phyloP scores from a whole-genome alignment of 2,329 filamentous ascomycete species.

The Ascocoryne sarcoides region DNA sequence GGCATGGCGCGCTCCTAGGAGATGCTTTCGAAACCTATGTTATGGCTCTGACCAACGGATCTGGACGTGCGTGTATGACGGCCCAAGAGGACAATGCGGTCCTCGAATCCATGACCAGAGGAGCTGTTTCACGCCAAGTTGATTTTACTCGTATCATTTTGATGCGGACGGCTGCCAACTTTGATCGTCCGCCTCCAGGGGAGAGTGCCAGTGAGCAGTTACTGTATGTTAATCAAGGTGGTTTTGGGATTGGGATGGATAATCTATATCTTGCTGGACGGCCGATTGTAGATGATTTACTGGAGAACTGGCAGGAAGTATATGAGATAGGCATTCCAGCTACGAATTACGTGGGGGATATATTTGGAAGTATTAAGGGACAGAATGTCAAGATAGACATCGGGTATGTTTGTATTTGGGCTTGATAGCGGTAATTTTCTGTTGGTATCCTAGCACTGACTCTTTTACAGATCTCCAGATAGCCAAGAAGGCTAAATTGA shows the following conservation, averaged over 20 bases:
- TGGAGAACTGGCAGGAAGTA: constrained; percentile 48
- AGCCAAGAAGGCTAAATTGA: no score
- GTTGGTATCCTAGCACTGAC: no score
- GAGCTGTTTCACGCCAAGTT: constrained; percentile 43
- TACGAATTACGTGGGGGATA: constrained; percentile 59
- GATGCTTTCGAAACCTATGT: constrained; percentile 56
- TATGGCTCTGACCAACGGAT: constrained; percentile 1
- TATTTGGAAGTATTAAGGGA: no score
- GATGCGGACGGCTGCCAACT: constrained; percentile 58
- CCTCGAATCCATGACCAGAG: constrained; percentile 53
- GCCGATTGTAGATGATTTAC: constrained; percentile 51
- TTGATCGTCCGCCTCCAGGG: constrained; percentile 42
- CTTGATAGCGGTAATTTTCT: no score
- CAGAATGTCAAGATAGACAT: no score
- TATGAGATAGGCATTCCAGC: constrained; percentile 48
- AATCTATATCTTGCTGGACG: constrained; percentile 59
- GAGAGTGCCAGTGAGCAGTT: background rate
- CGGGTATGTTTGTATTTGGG: no score
- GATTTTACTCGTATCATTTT: constrained; percentile 58
- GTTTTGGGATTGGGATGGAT: constrained; percentile 49
- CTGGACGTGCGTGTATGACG: constrained; percentile 49
- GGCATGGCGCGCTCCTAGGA: constrained; percentile 47
- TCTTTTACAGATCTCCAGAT: no score
- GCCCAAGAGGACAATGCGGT: constrained; percentile 64
- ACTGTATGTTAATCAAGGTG: constrained; percentile 22